Percentiles rank a stretch among this genome's conserved stretches.
Conservation (phyloP, 1,284 basidiomycete genomes). For the Leccinum glutinopallens region DNA sequence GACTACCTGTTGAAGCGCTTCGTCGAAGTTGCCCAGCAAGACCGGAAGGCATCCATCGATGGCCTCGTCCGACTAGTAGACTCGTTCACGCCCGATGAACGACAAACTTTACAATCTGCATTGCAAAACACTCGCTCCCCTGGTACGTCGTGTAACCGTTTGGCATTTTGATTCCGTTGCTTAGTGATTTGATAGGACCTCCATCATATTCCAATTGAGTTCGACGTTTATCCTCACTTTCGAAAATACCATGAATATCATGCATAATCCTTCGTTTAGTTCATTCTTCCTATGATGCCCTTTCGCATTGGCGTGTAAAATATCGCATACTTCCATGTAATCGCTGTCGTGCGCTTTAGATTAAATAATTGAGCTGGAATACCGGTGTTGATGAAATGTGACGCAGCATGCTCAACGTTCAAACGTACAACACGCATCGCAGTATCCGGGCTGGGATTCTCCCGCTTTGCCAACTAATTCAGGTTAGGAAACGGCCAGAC, state of each 20-base stretch:
- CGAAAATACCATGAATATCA: conserved; percentile 15
- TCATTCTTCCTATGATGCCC: conserved; percentile 7
- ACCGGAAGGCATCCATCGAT: conserved; percentile 69
- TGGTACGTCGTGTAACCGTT: conserved; percentile 42
- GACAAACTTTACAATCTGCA: conserved; percentile 57
- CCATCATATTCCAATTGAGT: conserved; percentile 39
- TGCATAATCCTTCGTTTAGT: conserved; percentile 10
- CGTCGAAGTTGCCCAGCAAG: conserved; percentile 63
- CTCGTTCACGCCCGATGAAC: conserved; percentile 73
- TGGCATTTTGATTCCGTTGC: conserved; percentile 3
- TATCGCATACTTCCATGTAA: conserved; percentile 23
- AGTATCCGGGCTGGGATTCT: too few relatives aligned
- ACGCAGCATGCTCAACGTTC: not conserved
- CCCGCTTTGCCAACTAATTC: too few relatives aligned
- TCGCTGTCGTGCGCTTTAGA: conserved; percentile 16
- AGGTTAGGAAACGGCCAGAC: too few relatives aligned
- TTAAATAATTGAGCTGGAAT: conserved; percentile 1
- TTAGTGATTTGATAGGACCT: conserved; percentile 31
- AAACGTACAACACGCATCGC: too few relatives aligned
- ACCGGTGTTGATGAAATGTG: not conserved
- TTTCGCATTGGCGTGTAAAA: conserved; percentile 21
- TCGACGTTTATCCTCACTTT: conserved; percentile 2
- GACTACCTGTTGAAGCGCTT: conserved; percentile 66
- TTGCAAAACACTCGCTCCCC: conserved; percentile 61
- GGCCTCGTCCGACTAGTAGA: conserved; percentile 70